Evolutionary conservation across 148 eudicot genomes (phyloP), one percentile per base, ranked within the genome.

Genomic region (Camellia lanceoleosa): DNA sequence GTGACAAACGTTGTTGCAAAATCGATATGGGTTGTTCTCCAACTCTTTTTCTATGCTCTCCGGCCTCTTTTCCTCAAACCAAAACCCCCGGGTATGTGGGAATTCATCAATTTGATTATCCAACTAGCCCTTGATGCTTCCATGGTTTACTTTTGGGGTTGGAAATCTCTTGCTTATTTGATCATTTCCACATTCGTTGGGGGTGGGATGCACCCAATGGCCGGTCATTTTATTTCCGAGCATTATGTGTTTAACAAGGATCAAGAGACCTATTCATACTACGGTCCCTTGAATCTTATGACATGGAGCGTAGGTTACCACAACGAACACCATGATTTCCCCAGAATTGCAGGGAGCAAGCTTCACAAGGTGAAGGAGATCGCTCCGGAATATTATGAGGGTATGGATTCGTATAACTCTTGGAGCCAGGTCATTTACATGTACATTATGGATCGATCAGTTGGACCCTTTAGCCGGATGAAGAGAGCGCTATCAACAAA

Each of bases 171-270:
- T 47, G 56, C 56, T 18, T 71, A 49, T 49, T 44, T 71, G 56
- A 18, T 71, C 54, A 7, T 44, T 44, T 44, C 54, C 14, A 49
- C 55, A 46, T 49, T 44, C n/a, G 3, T 52, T 20, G 49, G 98
- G 42, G 98, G 97, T 2, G 98, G 98, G 68, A 78, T 95, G 93
- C 98, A 95, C 71, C 98, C 98, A 0, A 91, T 93, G 96, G 98
- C 97, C 0, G 98, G 97, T 60, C 98, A 95, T 85, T 93, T 95
- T 76, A 93, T 95, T 30, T 95, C 98, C 0, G 98, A 95, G 74
- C 98, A 95, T 85, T 95, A 95, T 46, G 93, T 93, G 4, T 93
- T 95, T 75, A 88, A 92, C 42, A 85, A 89, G 4, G 88, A 88
- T 23, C 98, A 95, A 87, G 98, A 95, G 84, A 94, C 98, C 0